Percentiles rank a stretch among this genome's conserved stretches.
phyloP scores from a whole-genome alignment of 257 asterid species.

The Nicotiana knightiana region DNA sequence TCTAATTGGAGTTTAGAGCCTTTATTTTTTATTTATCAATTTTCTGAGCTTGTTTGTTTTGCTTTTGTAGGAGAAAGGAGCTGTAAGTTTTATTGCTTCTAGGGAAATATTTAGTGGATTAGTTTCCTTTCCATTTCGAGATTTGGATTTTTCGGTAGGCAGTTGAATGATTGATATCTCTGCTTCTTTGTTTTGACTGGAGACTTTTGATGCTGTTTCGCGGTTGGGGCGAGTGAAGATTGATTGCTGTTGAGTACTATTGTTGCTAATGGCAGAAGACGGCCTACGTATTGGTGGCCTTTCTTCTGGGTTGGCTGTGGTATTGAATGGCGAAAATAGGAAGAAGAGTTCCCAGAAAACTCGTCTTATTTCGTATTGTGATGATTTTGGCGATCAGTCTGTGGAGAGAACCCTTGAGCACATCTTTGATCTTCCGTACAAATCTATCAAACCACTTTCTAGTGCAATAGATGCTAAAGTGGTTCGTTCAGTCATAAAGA shows the following conservation, averaged over 20 bases:
- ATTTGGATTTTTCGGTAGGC: conserved; percentile 29
- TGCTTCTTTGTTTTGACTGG: neutral
- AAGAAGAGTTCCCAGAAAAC: conserved; percentile 60
- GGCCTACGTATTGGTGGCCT: conserved; percentile 66
- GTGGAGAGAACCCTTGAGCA: conserved; percentile 88
- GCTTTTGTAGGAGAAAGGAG: neutral
- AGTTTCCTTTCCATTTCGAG: neutral
- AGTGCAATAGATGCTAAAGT: conserved; percentile 40
- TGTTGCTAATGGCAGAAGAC: conserved; percentile 75
- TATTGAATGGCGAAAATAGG: conserved; percentile 54
- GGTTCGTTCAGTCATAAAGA: conserved; percentile 56
- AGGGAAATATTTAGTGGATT: neutral
- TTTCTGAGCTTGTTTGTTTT: conserved; percentile 2
- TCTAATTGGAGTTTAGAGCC: neutral
- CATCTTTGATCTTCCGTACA: conserved; percentile 75
- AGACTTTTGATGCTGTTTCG: conserved; percentile 15
- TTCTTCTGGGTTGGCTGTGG: conserved; percentile 86
- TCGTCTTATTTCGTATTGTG: conserved; percentile 71
- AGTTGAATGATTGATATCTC: conserved; percentile 20
- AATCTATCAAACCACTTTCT: conserved; percentile 48
- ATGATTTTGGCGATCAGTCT: conserved; percentile 83
- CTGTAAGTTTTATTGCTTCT: neutral
- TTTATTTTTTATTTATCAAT: neutral
- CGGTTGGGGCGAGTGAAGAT: conserved; percentile 11
- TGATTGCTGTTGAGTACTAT: neutral